phyloP scores from a whole-genome alignment of 2,329 filamentous ascomycete genomes.

The Pseudogymnoascus sp. region DNA sequence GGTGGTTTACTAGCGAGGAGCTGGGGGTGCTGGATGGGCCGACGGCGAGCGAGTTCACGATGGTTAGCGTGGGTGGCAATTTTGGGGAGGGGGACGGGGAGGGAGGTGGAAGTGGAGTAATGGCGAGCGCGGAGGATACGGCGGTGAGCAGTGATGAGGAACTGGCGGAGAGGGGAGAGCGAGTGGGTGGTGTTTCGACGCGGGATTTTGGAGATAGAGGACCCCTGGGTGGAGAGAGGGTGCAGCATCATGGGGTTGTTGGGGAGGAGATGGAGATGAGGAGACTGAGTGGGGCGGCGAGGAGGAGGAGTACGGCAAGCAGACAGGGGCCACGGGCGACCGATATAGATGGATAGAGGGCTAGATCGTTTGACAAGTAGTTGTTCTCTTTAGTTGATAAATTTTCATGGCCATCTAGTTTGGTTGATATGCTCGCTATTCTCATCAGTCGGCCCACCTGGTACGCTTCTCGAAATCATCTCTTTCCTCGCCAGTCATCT shows the following conservation, averaged over 20 bases:
- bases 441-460: conserved; percentile 18
- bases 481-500: conserved; percentile 27
- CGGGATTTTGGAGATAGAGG: conserved; percentile 2
- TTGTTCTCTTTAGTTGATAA: background rate
- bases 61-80: conserved; percentile 64
- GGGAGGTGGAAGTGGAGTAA: conserved; percentile 15
- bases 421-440: background rate
- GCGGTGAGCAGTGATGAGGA: conserved; percentile 20
- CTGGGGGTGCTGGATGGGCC: conserved; percentile 59
- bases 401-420: background rate
- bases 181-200: conserved; percentile 12
- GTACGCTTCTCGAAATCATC: conserved; percentile 27
- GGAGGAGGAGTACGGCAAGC: conserved; percentile 15
- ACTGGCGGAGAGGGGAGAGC: conserved; percentile 21
- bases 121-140: conserved; percentile 13
- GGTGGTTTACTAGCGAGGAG: conserved; percentile 51
- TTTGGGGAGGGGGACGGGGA: conserved; percentile 29
- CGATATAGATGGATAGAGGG: background rate
- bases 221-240: background rate
- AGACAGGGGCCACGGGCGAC: conserved; percentile 9
- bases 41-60: conserved; percentile 65
- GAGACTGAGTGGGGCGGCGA: conserved; percentile 13
- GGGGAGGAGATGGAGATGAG: conserved; percentile 22
- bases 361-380: background rate
- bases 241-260: conserved; percentile 31